Evolutionary conservation across 2,329 filamentous ascomycete genomes (phyloP), one percentile per base, ranked within the genome.

Genomic region (Chrysoporthe deuterocubensis): DNA sequence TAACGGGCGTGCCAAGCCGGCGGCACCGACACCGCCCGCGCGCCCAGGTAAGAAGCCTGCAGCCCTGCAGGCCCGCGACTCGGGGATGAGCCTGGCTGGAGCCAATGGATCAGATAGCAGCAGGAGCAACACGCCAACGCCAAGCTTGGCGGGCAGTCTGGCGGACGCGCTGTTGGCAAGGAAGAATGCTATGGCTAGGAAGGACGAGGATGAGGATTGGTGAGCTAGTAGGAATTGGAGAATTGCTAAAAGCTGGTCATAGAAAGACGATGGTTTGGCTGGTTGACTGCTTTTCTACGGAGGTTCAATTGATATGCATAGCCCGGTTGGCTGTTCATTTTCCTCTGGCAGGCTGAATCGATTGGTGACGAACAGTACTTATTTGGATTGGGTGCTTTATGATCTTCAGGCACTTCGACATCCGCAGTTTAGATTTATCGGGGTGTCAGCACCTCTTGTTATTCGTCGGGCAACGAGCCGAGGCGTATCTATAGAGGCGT

Each of bases 131-230:
- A 93, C 91, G 4, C 90, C 91, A 3, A 93, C 87, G 48, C 87
- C 90, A 16, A 92, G 90, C 76, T 77, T 93, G 69, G 90, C 88
- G 3, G 91, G 90, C 61, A 92, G 91, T 58, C 80, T 96, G 72
- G 92, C 92, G 2, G 92, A 94, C 76, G 92, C 92, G n/a, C 80
- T 96, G 73, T 82, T 92, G 73, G 90, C 91, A 56, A 84, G 92
- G 73, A 91, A 94, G 81, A 89, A 87, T 71, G 91, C 90, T 6
- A 93, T 93, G 90, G 89, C 90, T 74, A 88, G 85, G 74, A 88
- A 87, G 78, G 86, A 90, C 26, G 89, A 91, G 21, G 89, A 92
- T 59, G 90, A 91, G 71, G 89, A 92, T 75, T 92, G 90, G 90
- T 92, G 80, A 73, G 63, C 14, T 18, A 13, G 13, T 54, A 21